Evolutionary conservation across 495 filamentous ascomycete genomes (phyloP), one percentile per base, ranked within the genome.

Genomic region (Massariosphaeria phaeospora): DNA sequence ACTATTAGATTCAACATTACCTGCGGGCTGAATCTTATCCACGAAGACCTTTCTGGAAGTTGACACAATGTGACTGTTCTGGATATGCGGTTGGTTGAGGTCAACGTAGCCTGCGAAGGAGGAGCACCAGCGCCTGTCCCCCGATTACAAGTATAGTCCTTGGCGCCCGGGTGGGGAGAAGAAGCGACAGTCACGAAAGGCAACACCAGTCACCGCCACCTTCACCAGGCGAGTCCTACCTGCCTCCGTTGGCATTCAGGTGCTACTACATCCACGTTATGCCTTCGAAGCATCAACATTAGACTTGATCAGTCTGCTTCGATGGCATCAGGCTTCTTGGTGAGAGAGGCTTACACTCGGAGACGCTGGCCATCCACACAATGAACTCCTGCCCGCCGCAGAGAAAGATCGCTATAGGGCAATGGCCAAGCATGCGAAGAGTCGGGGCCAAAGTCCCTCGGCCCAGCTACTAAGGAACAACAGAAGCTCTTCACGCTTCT

Each of bases 401-500:
- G n/a, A 39, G 6, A 39, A 39, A 39, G 35, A 39, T 18, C 20
- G 6, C 7, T 39, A 17, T 6, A 39, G 5, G n/a, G 35, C n/a
- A 15, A 12, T 15, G n/a, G n/a, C n/a, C n/a, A 39, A 18, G 35
- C 5, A 15, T 12, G 35, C 35, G n/a, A 39, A 39, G n/a, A 18
- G 30, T 8, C 7, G n/a, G 30, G n/a, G 30, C 30, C n/a, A 8
- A 33, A 33, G 8, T n/a, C 7, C 30, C 8, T 7, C 7, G 30
- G 30, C 30, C 30, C 30, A 8, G 8, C n/a, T n/a, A 7, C 30
- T 7, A n/a, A 33, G 30, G n/a, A 7, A 7, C 30, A 7, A 33
- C 8, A 8, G 8, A 7, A 33, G 30, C 30, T n/a, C 11, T 79
- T 78, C 47, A 71, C 72, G 49, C 75, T 75, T 64, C 74, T 88